Evolutionary conservation across 352 stramenopile genomes (phyloP).

Genomic region (Globisporangium takayamanum): DNA sequence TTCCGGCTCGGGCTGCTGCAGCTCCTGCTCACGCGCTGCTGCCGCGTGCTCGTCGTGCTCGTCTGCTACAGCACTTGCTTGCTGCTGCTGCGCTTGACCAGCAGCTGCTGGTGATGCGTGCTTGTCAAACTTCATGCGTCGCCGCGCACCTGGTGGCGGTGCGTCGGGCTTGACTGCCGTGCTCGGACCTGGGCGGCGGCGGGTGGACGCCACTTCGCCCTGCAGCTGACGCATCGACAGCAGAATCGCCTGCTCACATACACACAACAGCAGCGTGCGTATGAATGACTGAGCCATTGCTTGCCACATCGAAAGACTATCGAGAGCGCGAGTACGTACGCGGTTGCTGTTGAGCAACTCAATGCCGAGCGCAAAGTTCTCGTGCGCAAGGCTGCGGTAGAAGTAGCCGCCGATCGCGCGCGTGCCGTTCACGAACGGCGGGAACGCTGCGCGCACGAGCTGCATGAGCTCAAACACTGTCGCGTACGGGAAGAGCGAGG

Average conservation of each 20-base stretch:
- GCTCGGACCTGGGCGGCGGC: constrained; percentile 33
- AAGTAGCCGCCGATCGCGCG: constrained; percentile 93
- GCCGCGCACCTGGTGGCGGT: constrained; percentile 42
- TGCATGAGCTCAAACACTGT: constrained; percentile 90
- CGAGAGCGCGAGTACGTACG: constrained; percentile 18
- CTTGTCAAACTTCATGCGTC: constrained; percentile 68
- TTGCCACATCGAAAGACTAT: no score
- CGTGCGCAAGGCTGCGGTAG: constrained; percentile 53
- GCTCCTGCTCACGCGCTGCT: constrained; percentile 31
- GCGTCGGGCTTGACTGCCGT: constrained; percentile 48
- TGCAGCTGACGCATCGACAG: constrained; percentile 75
- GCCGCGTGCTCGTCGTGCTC: constrained; percentile 18
- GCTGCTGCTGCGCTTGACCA: constrained; percentile 10
- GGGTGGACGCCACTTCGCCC: constrained; percentile 52
- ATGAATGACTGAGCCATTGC: neutral
- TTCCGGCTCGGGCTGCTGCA: constrained; percentile 36
- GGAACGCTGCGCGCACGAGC: constrained; percentile 92
- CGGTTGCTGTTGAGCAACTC: constrained; percentile 80
- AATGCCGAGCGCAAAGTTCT: constrained; percentile 69
- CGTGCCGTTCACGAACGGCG: constrained; percentile 95
- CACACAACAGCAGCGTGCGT: neutral
- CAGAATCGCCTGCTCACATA: constrained; percentile 46
- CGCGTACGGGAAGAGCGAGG: constrained; percentile 66
- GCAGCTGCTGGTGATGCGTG: constrained; percentile 14
- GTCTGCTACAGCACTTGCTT: neutral